Base-by-base conservation (phyloP, 331 rosid species). In the Dryas integrifolia region DNA sequence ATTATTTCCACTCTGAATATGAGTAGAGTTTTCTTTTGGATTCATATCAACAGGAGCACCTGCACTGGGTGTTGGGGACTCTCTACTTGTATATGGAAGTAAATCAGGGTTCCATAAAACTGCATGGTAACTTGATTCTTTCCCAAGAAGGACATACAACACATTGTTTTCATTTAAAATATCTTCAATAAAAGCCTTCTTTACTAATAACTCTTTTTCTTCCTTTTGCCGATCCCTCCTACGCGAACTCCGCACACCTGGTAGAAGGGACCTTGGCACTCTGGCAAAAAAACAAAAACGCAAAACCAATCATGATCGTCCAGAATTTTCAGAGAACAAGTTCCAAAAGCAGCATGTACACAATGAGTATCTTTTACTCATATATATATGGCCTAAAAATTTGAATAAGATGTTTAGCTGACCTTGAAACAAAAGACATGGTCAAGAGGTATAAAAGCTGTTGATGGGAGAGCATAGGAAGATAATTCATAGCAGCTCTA, bases 391-490 rank as follows among this genome's bases (percentile, higher is more conserved):
- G 38, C 11, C 38, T 14, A 30, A 30, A 9, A 50, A 44, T 30
- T 30, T 40, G n/a, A 61, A 55, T 14, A 38, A 41, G 66, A 72
- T 10, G 58, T 26, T 68, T 67, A 64, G 52, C 87, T 74, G 69
- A 95, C 99, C 99, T 89, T 63, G 96, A 86, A 55, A 95, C 85
- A 80, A 92, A 95, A 76, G 98, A 92, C 98, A 95, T 92, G 44
- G 99, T 91, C 82, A 90, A 88, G 68, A 92, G 86, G 92, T 92
- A 92, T 72, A 95, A 89, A 78, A 95, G 83, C 72, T 95, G 97
- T 91, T 95, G 97, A 83, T 95, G 98, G 58, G 99, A 95, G 45
- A 95, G 99, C 99, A 95, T 95, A 67, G 99, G 99, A 84, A 92
- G 97, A 88, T 92, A 87, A 79, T 88, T 90, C 99, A 95, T 95